Evolutionary conservation across 139 green algal species (phyloP).

Genomic region (Chlorella sorokiniana): DNA sequence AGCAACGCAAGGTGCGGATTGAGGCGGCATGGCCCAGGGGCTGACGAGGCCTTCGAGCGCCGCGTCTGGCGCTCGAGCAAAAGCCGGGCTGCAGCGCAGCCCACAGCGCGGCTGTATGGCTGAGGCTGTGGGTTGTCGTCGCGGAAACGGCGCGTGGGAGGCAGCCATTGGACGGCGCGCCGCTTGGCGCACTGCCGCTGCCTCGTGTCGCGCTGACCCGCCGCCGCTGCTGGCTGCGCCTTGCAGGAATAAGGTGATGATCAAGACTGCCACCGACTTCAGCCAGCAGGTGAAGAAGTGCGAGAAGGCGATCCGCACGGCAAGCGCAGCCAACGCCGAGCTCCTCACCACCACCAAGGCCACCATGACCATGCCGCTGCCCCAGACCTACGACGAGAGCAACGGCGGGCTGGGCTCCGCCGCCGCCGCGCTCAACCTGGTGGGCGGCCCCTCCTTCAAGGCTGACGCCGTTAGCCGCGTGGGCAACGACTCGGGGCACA

Average conservation of each 20-base stretch:
- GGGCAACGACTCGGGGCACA: conserved; percentile 53
- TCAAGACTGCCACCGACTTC: conserved; percentile 76
- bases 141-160: too few relatives aligned
- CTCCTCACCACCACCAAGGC: conserved; percentile 55
- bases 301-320: conserved; percentile 66
- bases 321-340: conserved; percentile 58
- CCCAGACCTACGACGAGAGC: conserved; percentile 72
- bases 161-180: too few relatives aligned
- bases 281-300: conserved; percentile 41
- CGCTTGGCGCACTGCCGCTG: too few relatives aligned
- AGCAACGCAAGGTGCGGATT: conserved; percentile 30
- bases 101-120: too few relatives aligned
- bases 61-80: too few relatives aligned
- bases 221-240: too few relatives aligned
- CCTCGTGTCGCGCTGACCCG: conserved; percentile 27
- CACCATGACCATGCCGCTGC: conserved; percentile 60
- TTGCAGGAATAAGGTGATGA: conserved; percentile 56
- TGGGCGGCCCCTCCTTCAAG: conserved; percentile 62
- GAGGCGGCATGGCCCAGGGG: too few relatives aligned
- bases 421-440: conserved; percentile 3
- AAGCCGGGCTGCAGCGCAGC: too few relatives aligned
- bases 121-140: too few relatives aligned
- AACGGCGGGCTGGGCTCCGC: conserved; percentile 55
- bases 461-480: conserved; percentile 58
- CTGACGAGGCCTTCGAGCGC: too few relatives aligned